Conservation (phyloP, 257 asterid genomes). For the Plantago major region DNA sequence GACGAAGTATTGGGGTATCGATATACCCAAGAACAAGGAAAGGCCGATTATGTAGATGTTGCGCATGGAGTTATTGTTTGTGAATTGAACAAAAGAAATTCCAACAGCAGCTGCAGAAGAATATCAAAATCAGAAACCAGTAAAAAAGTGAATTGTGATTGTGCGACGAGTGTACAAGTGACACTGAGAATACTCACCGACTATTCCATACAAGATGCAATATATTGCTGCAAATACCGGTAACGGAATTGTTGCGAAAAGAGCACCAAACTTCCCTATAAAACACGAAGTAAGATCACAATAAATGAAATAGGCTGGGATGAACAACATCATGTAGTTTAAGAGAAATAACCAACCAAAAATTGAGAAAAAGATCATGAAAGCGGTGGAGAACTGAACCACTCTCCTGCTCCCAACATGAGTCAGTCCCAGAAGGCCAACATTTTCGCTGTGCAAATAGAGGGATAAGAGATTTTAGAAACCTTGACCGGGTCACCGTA, state of each 20-base stretch:
- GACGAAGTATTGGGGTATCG: constrained; percentile 80
- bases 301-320: neutral
- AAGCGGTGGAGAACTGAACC: constrained; percentile 84
- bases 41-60: constrained; percentile 77
- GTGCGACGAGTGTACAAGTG: neutral
- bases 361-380: constrained; percentile 97
- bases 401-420: constrained; percentile 99
- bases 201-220: constrained; percentile 83
- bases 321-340: neutral
- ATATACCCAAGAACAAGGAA: constrained; percentile 75
- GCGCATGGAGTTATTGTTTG: constrained; percentile 87
- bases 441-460: constrained; percentile 71
- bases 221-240: constrained; percentile 95
- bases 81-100: constrained; percentile 77
- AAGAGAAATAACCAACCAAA: constrained; percentile 52
- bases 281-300: constrained; percentile 15
- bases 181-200: constrained; percentile 52
- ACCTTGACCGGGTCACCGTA: too few relatives aligned
- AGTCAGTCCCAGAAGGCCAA: constrained; percentile 94
- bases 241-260: constrained; percentile 87
- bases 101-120: constrained; percentile 77
- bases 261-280: constrained; percentile 95
- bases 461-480: neutral
- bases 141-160: neutral
- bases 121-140: neutral